Evolutionary conservation across 176 grass and related monocot genomes (phyloP).

Genomic region (Oryza brachyantha): DNA sequence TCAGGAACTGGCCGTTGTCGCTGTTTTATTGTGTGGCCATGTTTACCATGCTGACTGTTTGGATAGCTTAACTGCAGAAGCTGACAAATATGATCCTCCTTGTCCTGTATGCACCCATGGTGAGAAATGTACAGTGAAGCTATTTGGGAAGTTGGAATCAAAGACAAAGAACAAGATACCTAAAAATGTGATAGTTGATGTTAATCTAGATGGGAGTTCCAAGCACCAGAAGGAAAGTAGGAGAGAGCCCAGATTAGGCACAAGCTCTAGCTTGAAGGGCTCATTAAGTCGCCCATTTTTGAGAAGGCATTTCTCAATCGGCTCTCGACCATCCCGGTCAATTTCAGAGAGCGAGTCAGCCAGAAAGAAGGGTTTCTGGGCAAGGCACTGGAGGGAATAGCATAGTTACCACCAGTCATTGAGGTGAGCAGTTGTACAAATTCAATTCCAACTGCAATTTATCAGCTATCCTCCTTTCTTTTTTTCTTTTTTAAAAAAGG

Average conservation of each 20-base stretch:
- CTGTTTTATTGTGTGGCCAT: conserved; percentile 83
- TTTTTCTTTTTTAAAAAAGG: too few relatives aligned
- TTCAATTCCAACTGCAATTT: not conserved
- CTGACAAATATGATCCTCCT: conserved; percentile 75
- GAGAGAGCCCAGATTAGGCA: conserved; percentile 38
- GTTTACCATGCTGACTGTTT: conserved; percentile 90
- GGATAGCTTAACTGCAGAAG: conserved; percentile 74
- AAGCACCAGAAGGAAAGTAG: conserved; percentile 37
- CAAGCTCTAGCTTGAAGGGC: conserved; percentile 63
- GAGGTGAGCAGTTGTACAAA: conserved; percentile 30
- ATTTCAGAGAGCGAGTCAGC: conserved; percentile 40
- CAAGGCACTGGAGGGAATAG: conserved; percentile 57
- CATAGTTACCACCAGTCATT: not conserved
- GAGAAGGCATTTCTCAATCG: conserved; percentile 71
- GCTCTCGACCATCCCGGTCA: conserved; percentile 31
- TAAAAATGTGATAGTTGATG: conserved; percentile 48
- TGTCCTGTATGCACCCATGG: conserved; percentile 78
- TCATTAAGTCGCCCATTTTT: conserved; percentile 60
- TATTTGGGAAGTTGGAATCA: conserved; percentile 64
- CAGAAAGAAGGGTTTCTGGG: conserved; percentile 89
- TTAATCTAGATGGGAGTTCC: conserved; percentile 37
- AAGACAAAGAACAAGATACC: conserved; percentile 47
- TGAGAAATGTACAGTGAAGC: conserved; percentile 72
- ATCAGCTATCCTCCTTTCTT: not conserved
- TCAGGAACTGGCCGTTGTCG: conserved; percentile 65